Conservation (phyloP, 192 early-diverging fungal genomes). For the Rhizoclosmatium globosum region DNA sequence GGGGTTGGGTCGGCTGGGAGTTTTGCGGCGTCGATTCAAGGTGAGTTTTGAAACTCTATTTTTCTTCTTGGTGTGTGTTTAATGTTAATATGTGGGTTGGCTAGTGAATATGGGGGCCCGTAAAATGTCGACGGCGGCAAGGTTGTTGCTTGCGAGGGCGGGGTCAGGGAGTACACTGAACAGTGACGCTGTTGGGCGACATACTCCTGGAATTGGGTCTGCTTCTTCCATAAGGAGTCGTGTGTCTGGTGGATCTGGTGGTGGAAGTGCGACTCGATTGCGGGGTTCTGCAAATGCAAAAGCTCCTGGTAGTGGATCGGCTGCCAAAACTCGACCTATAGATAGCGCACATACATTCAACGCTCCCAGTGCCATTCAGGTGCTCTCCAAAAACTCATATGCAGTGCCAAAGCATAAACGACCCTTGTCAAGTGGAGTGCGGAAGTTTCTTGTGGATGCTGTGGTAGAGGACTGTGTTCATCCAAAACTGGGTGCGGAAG, state of each 20-base stretch:
- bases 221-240: too few relatives aligned
- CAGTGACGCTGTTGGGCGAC: too few relatives aligned
- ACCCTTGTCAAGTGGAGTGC: constrained; percentile 16
- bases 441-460: constrained; percentile 25
- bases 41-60: not conserved
- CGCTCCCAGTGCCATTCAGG: constrained; percentile 1
- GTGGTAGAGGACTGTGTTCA: constrained; percentile 22
- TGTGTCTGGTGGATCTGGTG: too few relatives aligned
- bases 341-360: constrained; percentile 27
- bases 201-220: too few relatives aligned
- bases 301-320: not conserved
- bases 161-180: not conserved
- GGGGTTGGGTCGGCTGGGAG: not conserved
- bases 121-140: constrained; percentile 23
- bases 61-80: not conserved
- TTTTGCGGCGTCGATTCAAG: not conserved
- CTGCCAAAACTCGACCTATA: not conserved
- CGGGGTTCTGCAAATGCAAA: too few relatives aligned
- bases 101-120: not conserved
- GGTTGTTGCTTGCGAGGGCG: constrained; percentile 9
- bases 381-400: constrained; percentile 11
- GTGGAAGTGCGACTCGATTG: too few relatives aligned
- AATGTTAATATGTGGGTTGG: not conserved
- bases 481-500: constrained; percentile 23
- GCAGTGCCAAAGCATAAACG: constrained; percentile 24